Conservation (phyloP, 2,329 filamentous ascomycete species). For the Nemania abortiva region DNA sequence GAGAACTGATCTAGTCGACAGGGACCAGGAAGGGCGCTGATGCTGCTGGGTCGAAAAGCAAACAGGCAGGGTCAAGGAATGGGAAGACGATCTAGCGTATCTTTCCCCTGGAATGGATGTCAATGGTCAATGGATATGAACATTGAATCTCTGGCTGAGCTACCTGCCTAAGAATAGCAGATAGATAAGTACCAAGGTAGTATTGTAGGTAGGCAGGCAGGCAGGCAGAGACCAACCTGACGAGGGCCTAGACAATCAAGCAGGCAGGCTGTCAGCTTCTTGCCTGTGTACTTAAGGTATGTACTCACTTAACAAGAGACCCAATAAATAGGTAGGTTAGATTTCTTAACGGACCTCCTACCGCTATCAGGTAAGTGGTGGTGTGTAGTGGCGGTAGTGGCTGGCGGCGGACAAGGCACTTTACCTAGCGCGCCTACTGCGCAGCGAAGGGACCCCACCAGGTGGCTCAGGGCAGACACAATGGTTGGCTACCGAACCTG, state of each 20-base stretch:
- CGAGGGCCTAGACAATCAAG: not conserved
- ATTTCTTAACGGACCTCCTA: conserved; percentile 17
- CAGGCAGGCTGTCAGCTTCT: conserved; percentile 14
- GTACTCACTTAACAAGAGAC: not conserved
- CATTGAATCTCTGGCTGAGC: conserved; percentile 13
- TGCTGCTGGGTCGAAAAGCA: conserved; percentile 35
- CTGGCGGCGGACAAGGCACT: conserved; percentile 9
- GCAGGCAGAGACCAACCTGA: conserved; percentile 11
- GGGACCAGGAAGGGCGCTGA: not conserved
- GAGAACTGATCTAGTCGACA: not conserved
- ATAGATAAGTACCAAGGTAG: not conserved
- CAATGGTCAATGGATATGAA: conserved; percentile 7
- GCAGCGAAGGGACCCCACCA: conserved; percentile 37
- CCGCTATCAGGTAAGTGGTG: conserved; percentile 9
- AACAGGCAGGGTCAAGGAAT: conserved; percentile 28
- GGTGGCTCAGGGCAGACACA: conserved; percentile 22
- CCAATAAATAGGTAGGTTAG: not conserved
- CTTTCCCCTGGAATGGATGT: conserved; percentile 16
- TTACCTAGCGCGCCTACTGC: not conserved
- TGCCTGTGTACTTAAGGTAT: too few relatives aligned
- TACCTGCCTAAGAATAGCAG: conserved; percentile 27
- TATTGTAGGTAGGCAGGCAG: conserved; percentile 9
- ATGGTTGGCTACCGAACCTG: conserved; percentile 36
- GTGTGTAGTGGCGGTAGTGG: conserved; percentile 9
- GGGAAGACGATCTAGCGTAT: conserved; percentile 1